Base-by-base conservation (phyloP, 139 green algal species). In the Tetraselmis striata region DNA sequence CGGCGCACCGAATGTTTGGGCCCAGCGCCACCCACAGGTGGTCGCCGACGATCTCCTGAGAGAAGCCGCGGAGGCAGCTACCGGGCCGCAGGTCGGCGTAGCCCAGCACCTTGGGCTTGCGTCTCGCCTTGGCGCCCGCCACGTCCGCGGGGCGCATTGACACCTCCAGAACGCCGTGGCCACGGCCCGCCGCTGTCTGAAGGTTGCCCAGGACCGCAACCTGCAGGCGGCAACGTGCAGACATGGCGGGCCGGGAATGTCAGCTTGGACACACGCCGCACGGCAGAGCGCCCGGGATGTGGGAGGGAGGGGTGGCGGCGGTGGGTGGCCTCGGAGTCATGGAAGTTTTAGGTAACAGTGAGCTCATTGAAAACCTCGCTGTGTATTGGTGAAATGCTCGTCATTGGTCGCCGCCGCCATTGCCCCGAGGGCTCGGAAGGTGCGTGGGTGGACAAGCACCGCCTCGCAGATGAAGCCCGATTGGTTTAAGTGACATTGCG, bases 201-300 rank as follows among this genome's bases (percentile, higher is more conserved):
- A 86, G 77, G 29, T 77, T 75, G 1, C 90, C 89, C 76, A 95
- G 80, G 80, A 93, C 90, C 2, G 89, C 89, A 67, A 67, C 45
- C 45, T 67, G 45, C 45, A n/a, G n/a, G n/a, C n/a, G n/a, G n/a
- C n/a, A n/a, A n/a, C n/a, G n/a, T n/a, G n/a, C n/a, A n/a, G n/a
- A n/a, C n/a, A n/a, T n/a, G n/a, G n/a, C n/a, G n/a, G n/a, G n/a
- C n/a, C n/a, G n/a, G n/a, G n/a, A n/a, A n/a, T n/a, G n/a, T n/a
- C n/a, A n/a, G n/a, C n/a, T n/a, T n/a, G n/a, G n/a, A n/a, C n/a
- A n/a, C n/a, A n/a, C n/a, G n/a, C n/a, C n/a, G n/a, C n/a, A n/a
- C n/a, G n/a, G n/a, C n/a, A n/a, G n/a, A n/a, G n/a, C n/a, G n/a
- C n/a, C n/a, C n/a, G n/a, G n/a, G n/a, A n/a, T n/a, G n/a, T n/a